Conservation (phyloP, 305 asterid species). For the Fraxinus greggii region DNA sequence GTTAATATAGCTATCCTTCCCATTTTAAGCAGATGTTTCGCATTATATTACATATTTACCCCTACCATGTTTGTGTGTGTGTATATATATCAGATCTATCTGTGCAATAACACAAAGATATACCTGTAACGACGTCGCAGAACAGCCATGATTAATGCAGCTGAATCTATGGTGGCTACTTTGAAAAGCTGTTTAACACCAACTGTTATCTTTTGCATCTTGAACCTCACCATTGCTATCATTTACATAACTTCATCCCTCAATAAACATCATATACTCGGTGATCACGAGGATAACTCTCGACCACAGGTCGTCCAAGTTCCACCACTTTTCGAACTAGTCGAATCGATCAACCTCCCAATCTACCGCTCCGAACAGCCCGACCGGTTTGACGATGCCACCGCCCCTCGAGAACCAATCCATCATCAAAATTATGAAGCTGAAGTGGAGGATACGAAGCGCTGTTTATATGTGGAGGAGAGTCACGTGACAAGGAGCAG, state of each 20-base stretch:
- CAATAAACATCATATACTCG: slow-evolving; percentile 14
- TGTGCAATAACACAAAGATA: not conserved
- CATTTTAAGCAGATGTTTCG: no score
- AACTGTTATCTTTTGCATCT: slow-evolving; percentile 51
- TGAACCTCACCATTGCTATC: slow-evolving; percentile 53
- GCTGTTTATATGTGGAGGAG: not conserved
- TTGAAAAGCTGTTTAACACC: slow-evolving; percentile 52
- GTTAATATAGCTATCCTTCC: not conserved
- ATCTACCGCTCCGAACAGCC: slow-evolving; percentile 8
- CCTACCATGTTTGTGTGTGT: not conserved
- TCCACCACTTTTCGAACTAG: slow-evolving; percentile 39
- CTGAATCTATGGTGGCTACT: not conserved
- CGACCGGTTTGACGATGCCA: not conserved
- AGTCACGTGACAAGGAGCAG: slow-evolving; percentile 31
- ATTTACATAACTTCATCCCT: slow-evolving; percentile 42
- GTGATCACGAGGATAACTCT: not conserved
- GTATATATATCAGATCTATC: no score
- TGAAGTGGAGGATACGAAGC: not conserved
- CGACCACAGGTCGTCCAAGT: slow-evolving; percentile 31
- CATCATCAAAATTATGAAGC: slow-evolving; percentile 2
- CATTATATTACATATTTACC: not conserved
- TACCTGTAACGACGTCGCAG: not conserved
- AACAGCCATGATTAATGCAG: not conserved
- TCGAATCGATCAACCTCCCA: slow-evolving; percentile 45
- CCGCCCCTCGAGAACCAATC: slow-evolving; percentile 4